A percentile compares a stretch with the other conserved stretches of the same genome.
These are phyloP conservation scores for Cantharellus anzutake DNA, from an alignment of 768 basidiomycete species.

Conservation along the genomic window DNA sequence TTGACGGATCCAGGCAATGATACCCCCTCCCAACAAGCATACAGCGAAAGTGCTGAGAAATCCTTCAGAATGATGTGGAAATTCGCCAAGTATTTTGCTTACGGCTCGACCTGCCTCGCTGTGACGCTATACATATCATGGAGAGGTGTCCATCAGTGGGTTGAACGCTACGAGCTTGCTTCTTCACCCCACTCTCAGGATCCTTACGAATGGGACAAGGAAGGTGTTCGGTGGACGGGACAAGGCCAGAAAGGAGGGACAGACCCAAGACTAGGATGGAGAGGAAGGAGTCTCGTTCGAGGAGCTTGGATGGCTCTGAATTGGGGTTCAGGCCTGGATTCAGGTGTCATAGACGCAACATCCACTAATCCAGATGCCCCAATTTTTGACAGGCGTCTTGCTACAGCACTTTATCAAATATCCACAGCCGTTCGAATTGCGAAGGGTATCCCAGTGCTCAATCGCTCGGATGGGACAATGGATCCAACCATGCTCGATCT, in stretches of 20 bases:
- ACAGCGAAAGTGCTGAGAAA: background rate
- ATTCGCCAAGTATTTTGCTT: slow-evolving; percentile 3
- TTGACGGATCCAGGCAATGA: background rate
- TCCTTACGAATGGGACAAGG: slow-evolving; percentile 16
- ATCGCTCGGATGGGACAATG: background rate
- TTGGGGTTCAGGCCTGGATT: slow-evolving; percentile 34
- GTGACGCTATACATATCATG: slow-evolving; percentile 18
- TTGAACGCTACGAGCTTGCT: slow-evolving; percentile 34
- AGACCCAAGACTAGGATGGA: slow-evolving; percentile 46
- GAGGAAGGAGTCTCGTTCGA: slow-evolving; percentile 40
- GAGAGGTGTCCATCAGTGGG: slow-evolving; percentile 41
- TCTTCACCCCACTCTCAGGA: slow-evolving; percentile 5
- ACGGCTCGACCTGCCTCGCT: slow-evolving; percentile 1
- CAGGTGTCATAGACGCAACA: slow-evolving; percentile 18
- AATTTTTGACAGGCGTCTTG: background rate
- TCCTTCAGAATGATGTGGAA: background rate
- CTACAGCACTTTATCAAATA: slow-evolving; percentile 1
- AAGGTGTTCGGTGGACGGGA: slow-evolving; percentile 33
- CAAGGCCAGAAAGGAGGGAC: slow-evolving; percentile 32
- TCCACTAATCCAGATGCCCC: background rate
- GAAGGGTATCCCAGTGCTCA: background rate
- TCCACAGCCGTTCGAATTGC: slow-evolving; percentile 1
- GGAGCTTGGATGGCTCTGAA: slow-evolving; percentile 54
- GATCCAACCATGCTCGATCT: slow-evolving; percentile 18
- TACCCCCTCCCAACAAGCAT: background rate